Base-by-base conservation (phyloP, 176 grass and related monocot species). In the Puya raimondii region DNA sequence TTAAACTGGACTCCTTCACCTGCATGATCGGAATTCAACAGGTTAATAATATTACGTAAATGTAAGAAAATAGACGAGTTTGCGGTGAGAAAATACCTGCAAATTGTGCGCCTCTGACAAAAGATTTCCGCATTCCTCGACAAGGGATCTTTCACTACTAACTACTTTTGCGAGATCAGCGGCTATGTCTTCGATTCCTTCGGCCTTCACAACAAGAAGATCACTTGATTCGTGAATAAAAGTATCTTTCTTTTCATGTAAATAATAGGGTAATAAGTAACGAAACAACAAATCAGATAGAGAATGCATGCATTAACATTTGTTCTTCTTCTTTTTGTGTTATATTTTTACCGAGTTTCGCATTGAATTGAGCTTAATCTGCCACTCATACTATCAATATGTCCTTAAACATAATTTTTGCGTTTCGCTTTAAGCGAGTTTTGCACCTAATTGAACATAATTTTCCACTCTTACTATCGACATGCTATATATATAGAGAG, bases 121-220 rank as follows among this genome's bases (percentile, higher is more conserved):
- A 23, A 92, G 69, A 85, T 92, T 90, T 25, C 89, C 86, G 15
- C 86, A 90, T 23, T 92, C 89, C 69, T 90, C 89, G 67, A 88
- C 76, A 15, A 79, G 76, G 27, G 64, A 23, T 76, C 74, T 87
- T 76, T 96, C 85, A 11, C 65, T 79, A 42, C 58, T 64, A 6
- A 87, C 49, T 70, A 81, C 65, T 72, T 86, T 81, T 0, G 89
- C 86, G 12, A 97, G 65, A 47, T 85, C 81, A n/a, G 54, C 67
- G 23, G 86, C 74, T 64, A 51, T 67, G 17, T 50, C 65, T 9
- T 92, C 77, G 64, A 90, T 64, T 64, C 88, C 79, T 81, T 80
- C 71, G 47, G 85, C 79, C 89, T 97, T 53, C n/a, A 65, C 4
- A 51, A 53, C 47, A 69, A 76, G 65, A 54, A 52, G 9, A 53